These are phyloP conservation scores for Melampsora allii-populina DNA, from an alignment of 1,284 basidiomycete genomes.

Conservation along the genomic window DNA sequence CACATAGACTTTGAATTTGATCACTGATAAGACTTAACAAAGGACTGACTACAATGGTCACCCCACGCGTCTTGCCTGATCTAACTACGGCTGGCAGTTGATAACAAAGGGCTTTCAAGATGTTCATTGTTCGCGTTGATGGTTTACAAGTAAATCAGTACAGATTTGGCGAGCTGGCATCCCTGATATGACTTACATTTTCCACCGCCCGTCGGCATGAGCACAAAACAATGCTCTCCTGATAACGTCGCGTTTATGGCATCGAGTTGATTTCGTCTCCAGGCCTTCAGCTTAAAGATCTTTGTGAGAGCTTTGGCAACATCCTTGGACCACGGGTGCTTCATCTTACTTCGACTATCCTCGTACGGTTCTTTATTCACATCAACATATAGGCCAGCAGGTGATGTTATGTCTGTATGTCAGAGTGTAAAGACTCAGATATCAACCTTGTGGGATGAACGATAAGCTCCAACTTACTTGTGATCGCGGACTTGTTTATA, in stretches of 20 bases:
- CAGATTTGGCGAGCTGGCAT: background rate
- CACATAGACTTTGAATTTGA: constrained; percentile 71
- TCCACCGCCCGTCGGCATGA: constrained; percentile 96
- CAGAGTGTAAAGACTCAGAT: too few relatives aligned
- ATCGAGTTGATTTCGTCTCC: constrained; percentile 80
- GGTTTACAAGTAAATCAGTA: too few relatives aligned
- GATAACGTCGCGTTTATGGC: constrained; percentile 76
- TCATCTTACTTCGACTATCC: constrained; percentile 46
- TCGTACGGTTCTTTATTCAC: constrained; percentile 6
- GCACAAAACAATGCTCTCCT: constrained; percentile 83
- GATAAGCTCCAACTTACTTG: too few relatives aligned
- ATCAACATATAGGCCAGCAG: too few relatives aligned
- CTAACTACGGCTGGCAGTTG: constrained; percentile 81
- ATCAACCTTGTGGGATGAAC: too few relatives aligned
- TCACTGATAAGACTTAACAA: constrained; percentile 87
- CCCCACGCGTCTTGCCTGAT: constrained; percentile 66
- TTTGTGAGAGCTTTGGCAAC: constrained; percentile 63
- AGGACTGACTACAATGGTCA: constrained; percentile 88
- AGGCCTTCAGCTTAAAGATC: constrained; percentile 67
- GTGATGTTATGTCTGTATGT: too few relatives aligned
- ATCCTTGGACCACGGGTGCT: constrained; percentile 59
- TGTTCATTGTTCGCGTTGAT: background rate
- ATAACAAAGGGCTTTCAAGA: constrained; percentile 56
- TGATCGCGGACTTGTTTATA: too few relatives aligned
- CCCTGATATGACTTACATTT: constrained; percentile 57